Base-by-base conservation (phyloP, 257 asterid species). In the Primulina huaijiensis region DNA sequence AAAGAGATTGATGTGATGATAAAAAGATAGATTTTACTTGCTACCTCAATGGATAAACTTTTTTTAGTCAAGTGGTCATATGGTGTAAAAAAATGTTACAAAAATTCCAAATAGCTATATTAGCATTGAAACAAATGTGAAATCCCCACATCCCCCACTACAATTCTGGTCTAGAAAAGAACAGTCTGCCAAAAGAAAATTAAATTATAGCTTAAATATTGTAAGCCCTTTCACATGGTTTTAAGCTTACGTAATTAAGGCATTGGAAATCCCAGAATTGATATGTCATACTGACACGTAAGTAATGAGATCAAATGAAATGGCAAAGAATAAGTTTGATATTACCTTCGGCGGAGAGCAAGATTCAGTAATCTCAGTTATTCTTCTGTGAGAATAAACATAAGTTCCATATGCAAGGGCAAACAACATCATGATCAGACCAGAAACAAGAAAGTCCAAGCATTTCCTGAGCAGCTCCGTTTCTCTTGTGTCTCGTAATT, bases 361-460 rank as follows among this genome's bases (percentile, higher is more conserved):
- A 37, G 96, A 85, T 64, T 87, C 83, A 30, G 97, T 85, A 62
- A 89, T 91, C 77, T 91, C 99, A 43, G 84, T 65, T 60, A 94
- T 84, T 82, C 95, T 83, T 75, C 70, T 81, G 78, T 84, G 90
- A 27, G 99, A 89, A 78, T 78, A 89, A 64, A 82, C 80, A 69
- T 80, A 94, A 63, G 87, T 80, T 75, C 96, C 96, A 67, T 91
- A 94, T 14, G 82, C 87, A 30, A 91, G 85, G 60, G 89, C 66
- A 4, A 62, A 78, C 74, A 94, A 57, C 99, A 94, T 91, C 69
- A 84, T 72, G 52, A 94, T 35, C 61, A 94, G 69, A 70, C 97
- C 97, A 21, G 89, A 75, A 61, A 94, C 96, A 14, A 94, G 84
- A 76, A 89, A 84, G 81, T 94, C 99, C 68, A 89, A 66, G 88